A percentile compares a stretch with the other conserved stretches of the same genome.
Evolutionary conservation across 2,329 filamentous ascomycete genomes (phyloP).

Genomic region (Penicillium sp.): DNA sequence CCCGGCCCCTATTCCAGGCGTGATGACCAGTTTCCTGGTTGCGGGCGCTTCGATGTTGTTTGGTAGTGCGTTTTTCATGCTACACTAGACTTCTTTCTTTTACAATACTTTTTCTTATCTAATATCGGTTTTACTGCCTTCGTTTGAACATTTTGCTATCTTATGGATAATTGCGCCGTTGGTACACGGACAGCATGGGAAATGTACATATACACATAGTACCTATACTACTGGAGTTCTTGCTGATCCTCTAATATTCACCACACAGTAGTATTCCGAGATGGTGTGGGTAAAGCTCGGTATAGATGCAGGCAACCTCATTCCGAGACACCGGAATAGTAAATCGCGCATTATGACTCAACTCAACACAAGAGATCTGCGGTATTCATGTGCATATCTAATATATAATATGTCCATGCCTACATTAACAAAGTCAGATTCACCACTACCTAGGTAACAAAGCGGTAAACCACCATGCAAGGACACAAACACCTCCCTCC

Average conservation of each 20-base stretch:
- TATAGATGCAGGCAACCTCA: too few species aligned
- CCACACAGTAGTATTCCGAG: too few species aligned
- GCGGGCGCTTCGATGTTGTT: conserved; percentile 7
- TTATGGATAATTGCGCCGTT: background rate
- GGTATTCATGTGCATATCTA: too few species aligned
- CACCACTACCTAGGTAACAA: too few species aligned
- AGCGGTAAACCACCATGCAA: background rate
- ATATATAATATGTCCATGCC: too few species aligned
- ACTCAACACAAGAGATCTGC: too few species aligned
- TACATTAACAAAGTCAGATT: too few species aligned
- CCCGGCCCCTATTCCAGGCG: background rate
- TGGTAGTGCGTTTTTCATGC: conserved; percentile 7
- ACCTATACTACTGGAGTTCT: background rate
- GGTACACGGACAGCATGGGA: background rate
- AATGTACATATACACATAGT: background rate
- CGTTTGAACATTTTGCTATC: background rate
- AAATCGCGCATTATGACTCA: too few species aligned
- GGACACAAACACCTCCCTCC: conserved; percentile 28
- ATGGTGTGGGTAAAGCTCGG: too few species aligned
- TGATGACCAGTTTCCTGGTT: conserved; percentile 7
- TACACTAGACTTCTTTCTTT: background rate
- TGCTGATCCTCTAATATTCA: background rate
- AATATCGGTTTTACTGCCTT: background rate
- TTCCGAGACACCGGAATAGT: too few species aligned
- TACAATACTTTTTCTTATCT: background rate